phyloP scores from a whole-genome alignment of 2,329 filamentous ascomycete genomes.

The Neurospora crassa region DNA sequence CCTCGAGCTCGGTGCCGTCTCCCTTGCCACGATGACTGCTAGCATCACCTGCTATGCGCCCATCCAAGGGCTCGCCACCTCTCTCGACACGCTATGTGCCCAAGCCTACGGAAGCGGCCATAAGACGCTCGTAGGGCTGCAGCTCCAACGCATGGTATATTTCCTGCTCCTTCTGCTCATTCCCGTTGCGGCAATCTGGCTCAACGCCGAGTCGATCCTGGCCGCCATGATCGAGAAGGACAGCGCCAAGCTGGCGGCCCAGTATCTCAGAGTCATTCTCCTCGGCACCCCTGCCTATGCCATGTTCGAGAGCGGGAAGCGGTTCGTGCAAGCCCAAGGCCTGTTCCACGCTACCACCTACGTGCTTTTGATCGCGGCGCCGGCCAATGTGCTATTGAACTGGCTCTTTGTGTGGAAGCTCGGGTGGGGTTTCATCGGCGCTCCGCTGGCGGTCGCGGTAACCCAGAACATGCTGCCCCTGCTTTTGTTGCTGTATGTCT shows the following conservation, averaged over 20 bases:
- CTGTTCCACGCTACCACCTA: constrained; percentile 73
- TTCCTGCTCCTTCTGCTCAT: constrained; percentile 65
- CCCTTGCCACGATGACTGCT: constrained; percentile 66
- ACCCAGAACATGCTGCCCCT: constrained; percentile 67
- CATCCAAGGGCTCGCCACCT: constrained; percentile 79
- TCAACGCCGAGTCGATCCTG: constrained; percentile 57
- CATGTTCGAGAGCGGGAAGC: constrained; percentile 66
- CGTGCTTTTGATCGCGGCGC: constrained; percentile 65
- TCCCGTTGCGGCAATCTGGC: constrained; percentile 62
- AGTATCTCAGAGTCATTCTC: constrained; percentile 62
- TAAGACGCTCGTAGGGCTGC: constrained; percentile 77
- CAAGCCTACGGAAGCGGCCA: constrained; percentile 90
- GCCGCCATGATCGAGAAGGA: constrained; percentile 55
- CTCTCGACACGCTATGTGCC: constrained; percentile 82
- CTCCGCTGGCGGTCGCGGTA: constrained; percentile 66
- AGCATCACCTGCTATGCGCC: constrained; percentile 71
- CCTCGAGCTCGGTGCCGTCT: constrained; percentile 57
- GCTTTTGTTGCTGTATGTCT: constrained; percentile 64
- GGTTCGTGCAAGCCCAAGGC: constrained; percentile 75
- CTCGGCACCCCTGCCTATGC: constrained; percentile 67
- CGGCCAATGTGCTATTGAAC: constrained; percentile 68
- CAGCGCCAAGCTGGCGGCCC: constrained; percentile 61
- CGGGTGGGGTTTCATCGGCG: constrained; percentile 61
- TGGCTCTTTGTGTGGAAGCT: constrained; percentile 70
- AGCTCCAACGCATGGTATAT: constrained; percentile 70